Conservation (phyloP, 805 yeast genomes). For the Ogataea glucozyma region DNA sequence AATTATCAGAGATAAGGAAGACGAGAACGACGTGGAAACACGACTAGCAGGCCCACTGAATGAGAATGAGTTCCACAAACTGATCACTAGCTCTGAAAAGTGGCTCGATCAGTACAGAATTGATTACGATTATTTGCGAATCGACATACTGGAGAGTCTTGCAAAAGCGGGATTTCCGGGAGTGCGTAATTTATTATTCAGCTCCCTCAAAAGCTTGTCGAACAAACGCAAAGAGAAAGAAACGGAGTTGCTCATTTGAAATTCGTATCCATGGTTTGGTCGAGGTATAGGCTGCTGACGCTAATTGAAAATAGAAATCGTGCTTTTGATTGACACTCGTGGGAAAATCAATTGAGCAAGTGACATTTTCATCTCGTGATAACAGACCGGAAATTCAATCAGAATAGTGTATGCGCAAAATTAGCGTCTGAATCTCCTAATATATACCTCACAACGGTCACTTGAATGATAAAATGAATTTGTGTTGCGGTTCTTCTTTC, state of each 20-base stretch:
- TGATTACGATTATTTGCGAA: constrained; percentile 46
- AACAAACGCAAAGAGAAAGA: constrained; percentile 15
- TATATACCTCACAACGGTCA: too few relatives aligned
- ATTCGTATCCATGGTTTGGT: too few relatives aligned
- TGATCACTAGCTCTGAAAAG: constrained; percentile 23
- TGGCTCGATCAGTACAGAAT: constrained; percentile 28
- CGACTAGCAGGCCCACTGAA: constrained; percentile 57
- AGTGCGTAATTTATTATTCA: constrained; percentile 49
- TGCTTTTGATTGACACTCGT: too few relatives aligned
- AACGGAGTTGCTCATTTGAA: background rate
- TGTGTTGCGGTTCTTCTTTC: too few relatives aligned
- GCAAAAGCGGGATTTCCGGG: constrained; percentile 48
- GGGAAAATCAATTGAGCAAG: too few relatives aligned
- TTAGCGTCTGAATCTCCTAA: too few relatives aligned
- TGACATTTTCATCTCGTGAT: too few relatives aligned
- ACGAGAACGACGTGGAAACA: constrained; percentile 34
- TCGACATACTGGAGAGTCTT: constrained; percentile 44
- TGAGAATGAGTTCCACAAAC: constrained; percentile 39
- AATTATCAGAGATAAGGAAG: constrained; percentile 49
- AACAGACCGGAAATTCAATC: too few relatives aligned
- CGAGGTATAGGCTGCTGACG: too few relatives aligned
- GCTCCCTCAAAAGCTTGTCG: constrained; percentile 53
- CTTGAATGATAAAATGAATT: too few relatives aligned
- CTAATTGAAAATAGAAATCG: too few relatives aligned
- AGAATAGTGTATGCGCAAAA: too few relatives aligned